Conservation (phyloP, 2,329 filamentous ascomycete species). For the Fonsecaea pedrosoi region DNA sequence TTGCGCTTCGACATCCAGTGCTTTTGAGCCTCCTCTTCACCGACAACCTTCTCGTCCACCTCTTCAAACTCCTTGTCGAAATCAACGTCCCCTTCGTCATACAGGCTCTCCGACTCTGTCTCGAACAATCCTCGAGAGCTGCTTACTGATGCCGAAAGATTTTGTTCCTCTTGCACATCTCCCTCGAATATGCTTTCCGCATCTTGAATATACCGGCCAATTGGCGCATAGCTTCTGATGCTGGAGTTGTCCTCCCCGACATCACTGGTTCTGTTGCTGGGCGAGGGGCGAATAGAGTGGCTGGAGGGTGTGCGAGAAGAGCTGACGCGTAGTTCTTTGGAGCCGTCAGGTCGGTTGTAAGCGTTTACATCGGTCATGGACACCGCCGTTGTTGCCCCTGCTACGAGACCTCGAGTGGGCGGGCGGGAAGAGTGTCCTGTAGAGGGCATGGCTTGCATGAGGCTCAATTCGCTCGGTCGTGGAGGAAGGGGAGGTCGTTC, state of each 20-base stretch:
- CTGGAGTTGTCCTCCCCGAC: constrained; percentile 57
- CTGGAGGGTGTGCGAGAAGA: constrained; percentile 48
- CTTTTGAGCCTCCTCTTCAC: constrained; percentile 70
- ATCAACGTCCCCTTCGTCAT: constrained; percentile 64
- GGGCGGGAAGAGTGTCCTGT: constrained; percentile 43
- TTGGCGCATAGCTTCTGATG: constrained; percentile 58
- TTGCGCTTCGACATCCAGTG: constrained; percentile 93
- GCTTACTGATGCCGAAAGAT: constrained; percentile 49
- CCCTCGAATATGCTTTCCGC: constrained; percentile 82
- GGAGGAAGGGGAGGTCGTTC: constrained; percentile 56
- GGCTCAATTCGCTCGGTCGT: constrained; percentile 47
- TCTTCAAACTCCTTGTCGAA: constrained; percentile 81
- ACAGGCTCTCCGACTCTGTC: constrained; percentile 27
- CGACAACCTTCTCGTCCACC: constrained; percentile 54
- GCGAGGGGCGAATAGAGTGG: constrained; percentile 45
- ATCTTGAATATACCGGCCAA: constrained; percentile 69
- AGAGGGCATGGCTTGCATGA: constrained; percentile 39
- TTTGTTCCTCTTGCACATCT: constrained; percentile 54
- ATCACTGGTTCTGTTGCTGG: constrained; percentile 58
- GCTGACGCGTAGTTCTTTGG: constrained; percentile 66
- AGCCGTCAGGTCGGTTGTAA: constrained; percentile 73
- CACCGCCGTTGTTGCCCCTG: constrained; percentile 81
- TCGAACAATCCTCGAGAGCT: constrained; percentile 44
- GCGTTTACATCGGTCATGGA: constrained; percentile 82
- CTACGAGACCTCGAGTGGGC: constrained; percentile 51